phyloP scores from a whole-genome alignment of 768 basidiomycete species.

The Lactarius sanguifluus region DNA sequence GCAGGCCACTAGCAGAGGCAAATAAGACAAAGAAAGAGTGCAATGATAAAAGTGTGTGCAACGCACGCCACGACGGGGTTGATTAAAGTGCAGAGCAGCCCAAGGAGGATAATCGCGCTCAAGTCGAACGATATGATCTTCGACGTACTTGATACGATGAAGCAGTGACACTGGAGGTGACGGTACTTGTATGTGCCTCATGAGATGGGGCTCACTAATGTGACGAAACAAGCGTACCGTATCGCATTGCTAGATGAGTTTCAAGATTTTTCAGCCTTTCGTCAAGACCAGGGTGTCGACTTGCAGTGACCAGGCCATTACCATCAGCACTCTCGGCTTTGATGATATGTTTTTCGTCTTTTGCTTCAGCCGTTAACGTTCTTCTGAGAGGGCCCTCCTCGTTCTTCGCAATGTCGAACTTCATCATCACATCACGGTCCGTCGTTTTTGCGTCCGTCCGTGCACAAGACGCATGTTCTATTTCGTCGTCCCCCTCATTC shows the following conservation, averaged over 20 bases:
- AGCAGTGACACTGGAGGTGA: slow-evolving; percentile 64
- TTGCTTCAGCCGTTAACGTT: slow-evolving; percentile 45
- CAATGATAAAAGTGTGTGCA: slow-evolving; percentile 5
- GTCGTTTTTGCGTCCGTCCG: slow-evolving; percentile 69
- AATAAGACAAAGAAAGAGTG: neutral
- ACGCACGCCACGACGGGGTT: slow-evolving; percentile 75
- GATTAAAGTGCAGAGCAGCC: slow-evolving; percentile 87
- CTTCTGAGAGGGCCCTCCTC: slow-evolving; percentile 71
- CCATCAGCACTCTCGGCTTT: slow-evolving; percentile 7
- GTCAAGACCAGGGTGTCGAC: slow-evolving; percentile 57
- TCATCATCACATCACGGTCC: slow-evolving; percentile 77
- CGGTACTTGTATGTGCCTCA: slow-evolving; percentile 50
- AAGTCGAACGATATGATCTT: slow-evolving; percentile 72
- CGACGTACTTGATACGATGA: slow-evolving; percentile 64
- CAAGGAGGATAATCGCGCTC: slow-evolving; percentile 86
- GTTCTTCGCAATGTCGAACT: slow-evolving; percentile 86
- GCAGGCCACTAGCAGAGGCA: slow-evolving; percentile 67
- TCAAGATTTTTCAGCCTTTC: slow-evolving; percentile 69
- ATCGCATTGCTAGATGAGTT: slow-evolving; percentile 67
- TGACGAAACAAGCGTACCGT: slow-evolving; percentile 47
- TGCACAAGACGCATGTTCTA: slow-evolving; percentile 57
- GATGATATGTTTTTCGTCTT: neutral
- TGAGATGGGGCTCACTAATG: slow-evolving; percentile 2
- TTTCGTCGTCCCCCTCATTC: slow-evolving; percentile 32
- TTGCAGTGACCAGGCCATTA: slow-evolving; percentile 41